phyloP scores from a whole-genome alignment of 495 filamentous ascomycete species.

The Articulospora tetracladia region DNA sequence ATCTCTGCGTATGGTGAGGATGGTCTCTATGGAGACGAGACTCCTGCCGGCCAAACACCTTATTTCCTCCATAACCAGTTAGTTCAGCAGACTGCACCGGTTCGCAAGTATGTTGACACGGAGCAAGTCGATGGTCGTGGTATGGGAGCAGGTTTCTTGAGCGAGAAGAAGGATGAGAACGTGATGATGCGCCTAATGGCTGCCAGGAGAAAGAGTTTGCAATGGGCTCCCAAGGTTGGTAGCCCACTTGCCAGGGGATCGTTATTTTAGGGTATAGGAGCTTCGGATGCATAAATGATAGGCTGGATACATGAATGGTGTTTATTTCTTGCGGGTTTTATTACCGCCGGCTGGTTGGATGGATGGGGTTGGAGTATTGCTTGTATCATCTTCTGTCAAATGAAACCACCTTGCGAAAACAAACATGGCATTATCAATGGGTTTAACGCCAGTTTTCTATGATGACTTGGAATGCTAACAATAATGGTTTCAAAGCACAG shows the following conservation, averaged over 20 bases:
- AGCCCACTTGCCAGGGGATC: conserved; percentile 61
- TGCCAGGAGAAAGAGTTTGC: conserved; percentile 75
- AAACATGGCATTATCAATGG: too few relatives aligned
- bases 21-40: conserved; percentile 20
- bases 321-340: neutral
- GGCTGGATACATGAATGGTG: too few relatives aligned
- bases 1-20: conserved; percentile 34
- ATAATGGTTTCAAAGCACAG: too few relatives aligned
- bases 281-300: neutral
- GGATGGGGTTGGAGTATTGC: neutral
- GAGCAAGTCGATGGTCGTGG: conserved; percentile 9
- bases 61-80: conserved; percentile 43
- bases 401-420: too few relatives aligned
- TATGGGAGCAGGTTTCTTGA: conserved; percentile 30
- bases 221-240: conserved; percentile 72
- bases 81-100: conserved; percentile 70
- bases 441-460: too few relatives aligned
- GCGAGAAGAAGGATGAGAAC: conserved; percentile 37
- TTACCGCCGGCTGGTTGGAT: neutral
- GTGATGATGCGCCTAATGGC: conserved; percentile 66
- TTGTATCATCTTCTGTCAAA: too few relatives aligned
- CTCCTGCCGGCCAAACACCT: conserved; percentile 22
- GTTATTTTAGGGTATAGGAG: neutral
- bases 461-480: too few relatives aligned
- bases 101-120: conserved; percentile 40